Evolutionary conservation across 768 basidiomycete genomes (phyloP).

Genomic region (Termitomyces bulborhizus): DNA sequence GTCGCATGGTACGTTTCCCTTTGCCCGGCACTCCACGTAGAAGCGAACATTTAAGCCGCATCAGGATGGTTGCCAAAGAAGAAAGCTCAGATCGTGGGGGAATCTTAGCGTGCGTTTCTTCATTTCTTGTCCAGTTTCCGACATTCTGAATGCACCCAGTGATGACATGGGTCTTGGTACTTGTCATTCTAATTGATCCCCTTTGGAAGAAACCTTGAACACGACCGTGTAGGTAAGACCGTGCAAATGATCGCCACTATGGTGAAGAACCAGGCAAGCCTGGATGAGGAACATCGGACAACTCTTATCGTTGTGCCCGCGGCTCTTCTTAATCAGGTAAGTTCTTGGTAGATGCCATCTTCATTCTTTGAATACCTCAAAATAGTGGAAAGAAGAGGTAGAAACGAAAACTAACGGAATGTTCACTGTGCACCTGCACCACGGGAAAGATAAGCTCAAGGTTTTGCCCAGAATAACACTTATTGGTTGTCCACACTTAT

Average conservation of each 20-base stretch:
- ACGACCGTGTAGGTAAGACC: slow-evolving; percentile 45
- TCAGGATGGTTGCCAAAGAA: slow-evolving; percentile 67
- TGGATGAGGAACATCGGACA: slow-evolving; percentile 39
- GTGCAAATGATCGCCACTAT: slow-evolving; percentile 80
- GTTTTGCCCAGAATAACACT: slow-evolving; percentile 13
- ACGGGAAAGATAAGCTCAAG: slow-evolving; percentile 65
- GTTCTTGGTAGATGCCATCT: slow-evolving; percentile 1
- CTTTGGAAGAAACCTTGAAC: not conserved
- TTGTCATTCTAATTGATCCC: not conserved
- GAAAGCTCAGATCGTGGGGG: slow-evolving; percentile 47
- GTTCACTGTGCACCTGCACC: slow-evolving; percentile 62
- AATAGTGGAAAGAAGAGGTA: slow-evolving; percentile 70
- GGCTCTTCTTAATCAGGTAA: slow-evolving; percentile 64
- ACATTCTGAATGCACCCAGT: slow-evolving; percentile 21
- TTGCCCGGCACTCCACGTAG: not conserved
- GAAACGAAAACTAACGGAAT: slow-evolving; percentile 59
- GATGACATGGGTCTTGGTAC: slow-evolving; percentile 68
- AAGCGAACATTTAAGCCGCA: not conserved
- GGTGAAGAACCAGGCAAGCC: slow-evolving; percentile 52
- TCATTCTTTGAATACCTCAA: not conserved
- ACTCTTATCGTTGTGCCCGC: slow-evolving; percentile 76
- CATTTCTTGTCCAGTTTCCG: slow-evolving; percentile 14
- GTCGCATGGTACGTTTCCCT: slow-evolving; percentile 51
- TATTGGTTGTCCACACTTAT: not conserved
- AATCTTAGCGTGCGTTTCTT: slow-evolving; percentile 49